Evolutionary conservation across 352 stramenopile genomes (phyloP).

Genomic region (Phytophthora palmivora): DNA sequence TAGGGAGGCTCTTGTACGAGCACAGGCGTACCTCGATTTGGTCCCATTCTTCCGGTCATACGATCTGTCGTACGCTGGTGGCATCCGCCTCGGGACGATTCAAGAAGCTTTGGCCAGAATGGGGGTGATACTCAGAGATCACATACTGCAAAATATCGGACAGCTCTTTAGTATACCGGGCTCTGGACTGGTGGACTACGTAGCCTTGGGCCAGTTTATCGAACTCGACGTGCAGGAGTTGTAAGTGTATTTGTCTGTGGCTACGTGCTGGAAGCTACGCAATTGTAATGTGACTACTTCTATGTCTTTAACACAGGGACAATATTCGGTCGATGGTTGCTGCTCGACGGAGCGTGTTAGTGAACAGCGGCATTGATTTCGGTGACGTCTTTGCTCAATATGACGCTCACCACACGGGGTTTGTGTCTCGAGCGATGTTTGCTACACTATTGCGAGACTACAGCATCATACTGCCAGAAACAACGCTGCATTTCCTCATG

Average conservation of each 20-base stretch:
- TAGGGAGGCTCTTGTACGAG: conserved; percentile 53
- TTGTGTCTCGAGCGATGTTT: conserved; percentile 49
- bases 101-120: conserved; percentile 58
- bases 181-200: conserved; percentile 60
- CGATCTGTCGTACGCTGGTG: conserved; percentile 44
- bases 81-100: conserved; percentile 45
- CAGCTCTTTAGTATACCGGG: conserved; percentile 52
- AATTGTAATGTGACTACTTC: not conserved
- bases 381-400: conserved; percentile 51
- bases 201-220: conserved; percentile 51
- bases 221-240: conserved; percentile 60
- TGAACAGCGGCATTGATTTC: conserved; percentile 46
- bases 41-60: conserved; percentile 61
- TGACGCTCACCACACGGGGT: conserved; percentile 49
- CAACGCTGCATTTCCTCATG: conserved; percentile 59
- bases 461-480: conserved; percentile 43
- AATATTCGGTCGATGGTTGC: conserved; percentile 46
- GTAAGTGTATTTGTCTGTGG: conserved; percentile 27
- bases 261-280: not conserved
- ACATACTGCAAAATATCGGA: conserved; percentile 42
- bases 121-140: conserved; percentile 46
- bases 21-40: conserved; percentile 54
- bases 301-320: conserved; percentile 39
- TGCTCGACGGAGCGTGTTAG: conserved; percentile 35
- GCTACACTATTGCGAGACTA: conserved; percentile 47